These are phyloP conservation scores for Claviceps maximensis DNA, from an alignment of 2,329 filamentous ascomycete genomes.

Conservation along the genomic window DNA sequence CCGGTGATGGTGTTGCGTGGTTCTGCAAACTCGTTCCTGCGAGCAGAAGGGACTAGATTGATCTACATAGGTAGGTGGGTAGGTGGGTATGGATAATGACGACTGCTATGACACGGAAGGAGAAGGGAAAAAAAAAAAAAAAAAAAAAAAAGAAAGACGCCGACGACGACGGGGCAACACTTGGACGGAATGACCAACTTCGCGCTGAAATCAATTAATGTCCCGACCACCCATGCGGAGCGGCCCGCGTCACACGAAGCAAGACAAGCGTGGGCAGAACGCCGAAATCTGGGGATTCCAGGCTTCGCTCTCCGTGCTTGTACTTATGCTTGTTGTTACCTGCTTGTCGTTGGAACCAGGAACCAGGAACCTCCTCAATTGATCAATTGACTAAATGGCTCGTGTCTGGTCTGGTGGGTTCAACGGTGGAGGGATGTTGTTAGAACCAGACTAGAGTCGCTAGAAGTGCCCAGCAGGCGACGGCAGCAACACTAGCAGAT, in stretches of 20 bases:
- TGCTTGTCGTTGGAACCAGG: too few relatives aligned
- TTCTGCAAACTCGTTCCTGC: background rate
- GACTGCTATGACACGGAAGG: background rate
- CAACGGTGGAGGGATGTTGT: too few relatives aligned
- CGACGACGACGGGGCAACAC: too few relatives aligned
- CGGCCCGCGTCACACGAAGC: background rate
- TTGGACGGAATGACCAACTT: background rate
- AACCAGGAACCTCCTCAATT: background rate
- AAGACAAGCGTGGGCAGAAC: background rate
- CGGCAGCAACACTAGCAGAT: too few relatives aligned
- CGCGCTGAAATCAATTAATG: background rate
- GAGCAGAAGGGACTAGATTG: background rate
- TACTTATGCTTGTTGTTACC: too few relatives aligned
- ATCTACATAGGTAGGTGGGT: background rate
- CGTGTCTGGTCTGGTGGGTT: background rate
- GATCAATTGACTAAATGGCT: background rate
- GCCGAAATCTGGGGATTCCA: background rate
- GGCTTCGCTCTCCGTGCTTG: background rate
- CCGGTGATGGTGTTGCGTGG: background rate
- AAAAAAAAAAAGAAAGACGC: background rate
- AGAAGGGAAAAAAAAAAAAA: background rate
- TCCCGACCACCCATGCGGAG: background rate
- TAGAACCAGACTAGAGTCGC: too few relatives aligned
- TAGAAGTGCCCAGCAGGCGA: too few relatives aligned
- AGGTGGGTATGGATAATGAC: too few relatives aligned